These are phyloP conservation scores for Spathaspora passalidarum DNA, from an alignment of 805 yeast species.

Conservation along the genomic window DNA sequence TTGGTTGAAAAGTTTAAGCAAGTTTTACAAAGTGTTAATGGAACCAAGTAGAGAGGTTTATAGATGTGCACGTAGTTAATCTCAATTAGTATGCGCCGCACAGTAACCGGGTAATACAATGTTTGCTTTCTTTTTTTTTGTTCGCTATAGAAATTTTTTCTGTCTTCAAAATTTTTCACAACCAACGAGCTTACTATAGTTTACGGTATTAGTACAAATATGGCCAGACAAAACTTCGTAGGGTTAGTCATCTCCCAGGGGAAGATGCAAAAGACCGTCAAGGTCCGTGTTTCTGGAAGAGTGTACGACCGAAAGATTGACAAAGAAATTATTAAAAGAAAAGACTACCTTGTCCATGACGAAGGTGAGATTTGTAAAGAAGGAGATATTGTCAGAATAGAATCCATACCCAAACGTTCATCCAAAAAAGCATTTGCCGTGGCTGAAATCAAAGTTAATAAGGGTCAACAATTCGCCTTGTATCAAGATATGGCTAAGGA, in stretches of 20 bases:
- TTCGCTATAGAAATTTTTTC: neutral
- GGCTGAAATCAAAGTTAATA: slow-evolving; percentile 83
- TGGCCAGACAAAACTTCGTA: slow-evolving; percentile 88
- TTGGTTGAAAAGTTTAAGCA: slow-evolving; percentile 49
- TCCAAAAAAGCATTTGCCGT: slow-evolving; percentile 83
- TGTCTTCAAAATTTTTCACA: slow-evolving; percentile 1
- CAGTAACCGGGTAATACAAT: neutral
- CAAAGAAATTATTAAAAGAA: slow-evolving; percentile 73
- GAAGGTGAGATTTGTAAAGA: slow-evolving; percentile 88
- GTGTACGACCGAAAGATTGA: slow-evolving; percentile 69
- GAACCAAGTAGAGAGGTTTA: neutral
- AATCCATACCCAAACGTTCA: slow-evolving; percentile 81
- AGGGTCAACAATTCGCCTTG: slow-evolving; percentile 87
- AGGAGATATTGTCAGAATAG: slow-evolving; percentile 94
- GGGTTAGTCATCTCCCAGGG: slow-evolving; percentile 97
- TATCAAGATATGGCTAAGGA: slow-evolving; percentile 72
- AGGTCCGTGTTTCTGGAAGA: slow-evolving; percentile 81
- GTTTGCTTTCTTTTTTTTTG: neutral
- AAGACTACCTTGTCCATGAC: slow-evolving; percentile 89
- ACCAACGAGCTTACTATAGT: too few species aligned
- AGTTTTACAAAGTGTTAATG: slow-evolving; percentile 17
- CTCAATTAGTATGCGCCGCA: too few species aligned
- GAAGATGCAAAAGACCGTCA: slow-evolving; percentile 92
- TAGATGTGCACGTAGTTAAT: neutral
- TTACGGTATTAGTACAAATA: neutral